These are phyloP conservation scores for Trichaptum fuscoviolaceum DNA, from an alignment of 768 basidiomycete genomes.

Conservation along the genomic window DNA sequence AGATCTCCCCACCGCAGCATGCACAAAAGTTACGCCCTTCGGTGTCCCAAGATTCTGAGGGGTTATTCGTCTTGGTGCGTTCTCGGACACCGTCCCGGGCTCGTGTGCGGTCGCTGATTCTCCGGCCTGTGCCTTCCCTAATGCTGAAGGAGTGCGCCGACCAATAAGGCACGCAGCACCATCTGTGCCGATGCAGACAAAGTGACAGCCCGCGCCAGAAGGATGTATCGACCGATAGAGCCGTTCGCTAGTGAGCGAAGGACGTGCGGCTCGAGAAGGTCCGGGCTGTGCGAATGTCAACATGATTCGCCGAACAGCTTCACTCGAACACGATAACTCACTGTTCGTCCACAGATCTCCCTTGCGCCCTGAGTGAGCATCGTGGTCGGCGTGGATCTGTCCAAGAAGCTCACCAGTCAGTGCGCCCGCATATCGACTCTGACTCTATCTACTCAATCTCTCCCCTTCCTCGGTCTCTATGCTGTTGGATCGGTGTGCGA, in stretches of 20 bases:
- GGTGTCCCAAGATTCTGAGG: slow-evolving; percentile 58
- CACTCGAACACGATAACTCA: slow-evolving; percentile 18
- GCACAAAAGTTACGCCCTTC: slow-evolving; percentile 57
- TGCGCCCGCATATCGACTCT: slow-evolving; percentile 86
- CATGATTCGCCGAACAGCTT: slow-evolving; percentile 2
- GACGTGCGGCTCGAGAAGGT: slow-evolving; percentile 85
- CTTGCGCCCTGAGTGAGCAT: slow-evolving; percentile 13
- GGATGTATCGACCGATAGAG: slow-evolving; percentile 67
- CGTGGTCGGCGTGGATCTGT: neutral
- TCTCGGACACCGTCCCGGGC: slow-evolving; percentile 53
- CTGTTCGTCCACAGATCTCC: slow-evolving; percentile 37
- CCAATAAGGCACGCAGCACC: slow-evolving; percentile 91
- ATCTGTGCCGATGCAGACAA: slow-evolving; percentile 63
- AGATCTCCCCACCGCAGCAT: slow-evolving; percentile 78
- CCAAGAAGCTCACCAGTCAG: slow-evolving; percentile 66
- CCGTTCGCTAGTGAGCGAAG: slow-evolving; percentile 84
- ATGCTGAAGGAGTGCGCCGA: slow-evolving; percentile 63
- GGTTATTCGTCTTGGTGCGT: slow-evolving; percentile 57
- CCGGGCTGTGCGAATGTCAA: slow-evolving; percentile 42
- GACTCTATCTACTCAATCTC: slow-evolving; percentile 42
- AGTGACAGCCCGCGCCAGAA: slow-evolving; percentile 73
- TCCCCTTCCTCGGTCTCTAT: no score
- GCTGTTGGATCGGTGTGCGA: no score
- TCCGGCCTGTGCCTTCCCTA: slow-evolving; percentile 55
- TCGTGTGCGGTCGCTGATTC: slow-evolving; percentile 12